Evolutionary conservation across 345 rosid species (phyloP).

Genomic region (Erysimum cheiranthoides): DNA sequence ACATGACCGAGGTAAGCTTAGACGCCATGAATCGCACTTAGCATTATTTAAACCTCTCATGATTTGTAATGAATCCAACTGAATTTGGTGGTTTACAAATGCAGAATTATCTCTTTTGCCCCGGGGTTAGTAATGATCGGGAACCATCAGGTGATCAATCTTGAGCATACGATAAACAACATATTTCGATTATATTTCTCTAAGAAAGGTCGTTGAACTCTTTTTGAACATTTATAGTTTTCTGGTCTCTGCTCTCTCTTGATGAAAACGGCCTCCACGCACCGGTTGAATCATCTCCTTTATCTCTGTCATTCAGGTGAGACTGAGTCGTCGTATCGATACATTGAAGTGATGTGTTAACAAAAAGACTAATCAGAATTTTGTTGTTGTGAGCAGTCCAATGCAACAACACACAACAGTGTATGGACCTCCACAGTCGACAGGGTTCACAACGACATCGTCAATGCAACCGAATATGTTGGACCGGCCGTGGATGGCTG

Average conservation of each 20-base stretch:
- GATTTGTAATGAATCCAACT: conserved; percentile 25
- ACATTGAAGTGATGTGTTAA: not conserved
- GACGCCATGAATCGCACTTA: not conserved
- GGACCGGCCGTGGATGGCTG: conserved; percentile 67
- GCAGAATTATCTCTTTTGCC: conserved; percentile 78
- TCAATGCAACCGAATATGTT: conserved; percentile 67
- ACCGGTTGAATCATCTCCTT: conserved; percentile 69
- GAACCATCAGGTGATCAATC: conserved; percentile 69
- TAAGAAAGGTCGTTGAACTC: not conserved
- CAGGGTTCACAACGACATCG: conserved; percentile 63
- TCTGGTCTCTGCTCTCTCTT: conserved; percentile 85
- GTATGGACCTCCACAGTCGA: conserved; percentile 67
- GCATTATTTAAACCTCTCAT: not conserved
- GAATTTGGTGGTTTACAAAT: conserved; percentile 32
- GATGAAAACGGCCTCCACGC: conserved; percentile 56
- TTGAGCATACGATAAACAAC: not conserved
- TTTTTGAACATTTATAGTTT: conserved; percentile 53
- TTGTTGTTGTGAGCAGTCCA: conserved; percentile 53
- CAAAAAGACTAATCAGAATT: not conserved
- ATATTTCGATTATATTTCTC: not conserved
- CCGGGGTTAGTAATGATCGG: conserved; percentile 57
- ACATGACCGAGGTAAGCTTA: conserved; percentile 64
- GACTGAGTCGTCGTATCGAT: conserved; percentile 1
- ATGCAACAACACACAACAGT: conserved; percentile 61
- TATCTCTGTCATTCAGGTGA: conserved; percentile 86